phyloP scores from a whole-genome alignment of 225 moss, liverwort and hornwort genomes.

The Polytrichum formosum region DNA sequence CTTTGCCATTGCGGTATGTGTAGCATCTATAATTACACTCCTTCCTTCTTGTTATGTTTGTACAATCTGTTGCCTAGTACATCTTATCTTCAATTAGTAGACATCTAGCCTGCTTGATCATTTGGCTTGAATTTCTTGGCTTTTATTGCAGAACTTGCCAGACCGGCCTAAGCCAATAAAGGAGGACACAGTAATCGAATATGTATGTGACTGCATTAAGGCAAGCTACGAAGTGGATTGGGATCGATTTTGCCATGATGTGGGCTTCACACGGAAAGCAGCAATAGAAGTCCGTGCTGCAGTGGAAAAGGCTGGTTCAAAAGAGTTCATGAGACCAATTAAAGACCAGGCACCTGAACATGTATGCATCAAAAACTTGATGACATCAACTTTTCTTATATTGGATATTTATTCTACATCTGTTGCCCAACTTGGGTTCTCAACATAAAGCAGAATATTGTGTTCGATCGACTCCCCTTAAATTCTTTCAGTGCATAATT shows the following conservation, averaged over 20 bases:
- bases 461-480: too few species aligned
- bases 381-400: not conserved
- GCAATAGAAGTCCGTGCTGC: slow-evolving; percentile 60
- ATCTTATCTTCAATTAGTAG: too few species aligned
- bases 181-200: slow-evolving; percentile 71
- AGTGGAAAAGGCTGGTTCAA: slow-evolving; percentile 54
- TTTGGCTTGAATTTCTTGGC: not conserved
- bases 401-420: not conserved
- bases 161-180: slow-evolving; percentile 78
- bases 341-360: slow-evolving; percentile 74
- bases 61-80: not conserved
- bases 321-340: slow-evolving; percentile 63
- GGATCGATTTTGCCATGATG: slow-evolving; percentile 62
- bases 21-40: not conserved
- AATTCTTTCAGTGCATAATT: too few species aligned
- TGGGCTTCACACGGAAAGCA: slow-evolving; percentile 31
- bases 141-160: slow-evolving; percentile 55
- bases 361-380: slow-evolving; percentile 29
- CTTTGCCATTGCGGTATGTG: slow-evolving; percentile 60
- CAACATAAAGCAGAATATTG: too few species aligned
- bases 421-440: too few species aligned
- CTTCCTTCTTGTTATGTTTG: not conserved
- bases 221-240: slow-evolving; percentile 72
- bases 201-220: slow-evolving; percentile 64
- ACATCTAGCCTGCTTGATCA: not conserved